A percentile compares a stretch with the other conserved stretches of the same genome.
Conservation (phyloP, 179 eudicot species). For the Carnegiea gigantea region DNA sequence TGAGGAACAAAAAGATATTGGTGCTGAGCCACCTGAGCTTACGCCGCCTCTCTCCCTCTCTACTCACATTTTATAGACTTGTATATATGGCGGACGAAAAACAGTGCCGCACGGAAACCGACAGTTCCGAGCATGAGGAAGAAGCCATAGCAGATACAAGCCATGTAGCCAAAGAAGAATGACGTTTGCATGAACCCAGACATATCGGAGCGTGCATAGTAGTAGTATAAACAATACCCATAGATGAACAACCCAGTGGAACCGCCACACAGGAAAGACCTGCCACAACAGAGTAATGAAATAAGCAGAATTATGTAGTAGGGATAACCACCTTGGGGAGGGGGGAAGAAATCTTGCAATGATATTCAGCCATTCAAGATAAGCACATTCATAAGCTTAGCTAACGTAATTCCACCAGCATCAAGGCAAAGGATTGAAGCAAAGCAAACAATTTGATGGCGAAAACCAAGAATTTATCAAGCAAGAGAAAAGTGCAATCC, state of each 20-base stretch:
- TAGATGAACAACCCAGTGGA: conserved; percentile 46
- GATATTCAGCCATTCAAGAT: not conserved
- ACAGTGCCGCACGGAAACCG: conserved; percentile 48
- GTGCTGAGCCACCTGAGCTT: conserved; percentile 5
- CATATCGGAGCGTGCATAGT: conserved; percentile 51
- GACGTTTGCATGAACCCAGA: conserved; percentile 54
- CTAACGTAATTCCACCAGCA: too few relatives aligned
- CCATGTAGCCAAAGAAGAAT: conserved; percentile 53
- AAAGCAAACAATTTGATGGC: not conserved
- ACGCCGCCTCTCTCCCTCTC: not conserved
- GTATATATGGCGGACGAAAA: conserved; percentile 49
- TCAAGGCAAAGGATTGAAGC: not conserved
- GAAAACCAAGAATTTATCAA: too few relatives aligned
- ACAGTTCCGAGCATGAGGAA: conserved; percentile 55
- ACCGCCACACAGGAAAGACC: conserved; percentile 52
- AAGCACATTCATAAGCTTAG: not conserved
- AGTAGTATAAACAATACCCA: conserved; percentile 48
- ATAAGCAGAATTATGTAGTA: not conserved
- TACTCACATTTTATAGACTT: conserved; percentile 48
- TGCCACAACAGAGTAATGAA: conserved; percentile 22
- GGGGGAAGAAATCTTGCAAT: not conserved
- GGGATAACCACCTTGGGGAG: not conserved
- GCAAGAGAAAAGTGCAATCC: not conserved
- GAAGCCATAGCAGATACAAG: conserved; percentile 52
- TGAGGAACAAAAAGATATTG: conserved; percentile 25